A percentile compares a stretch with the other conserved stretches of the same genome.
Evolutionary conservation across 192 early-diverging fungal species (phyloP).

Genomic region (Coemansia sp.): DNA sequence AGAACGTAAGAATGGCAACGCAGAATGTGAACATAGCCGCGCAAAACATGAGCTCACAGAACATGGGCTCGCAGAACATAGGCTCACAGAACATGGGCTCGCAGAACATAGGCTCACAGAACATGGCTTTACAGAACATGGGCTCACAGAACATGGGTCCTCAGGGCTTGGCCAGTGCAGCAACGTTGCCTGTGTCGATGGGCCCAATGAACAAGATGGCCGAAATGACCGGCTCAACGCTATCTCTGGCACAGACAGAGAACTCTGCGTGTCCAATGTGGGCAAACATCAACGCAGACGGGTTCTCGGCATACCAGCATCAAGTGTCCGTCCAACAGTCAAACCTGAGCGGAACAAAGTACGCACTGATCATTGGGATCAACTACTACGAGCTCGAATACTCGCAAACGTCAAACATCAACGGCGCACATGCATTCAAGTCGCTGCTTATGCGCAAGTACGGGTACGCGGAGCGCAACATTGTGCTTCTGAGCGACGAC

Average conservation of each 20-base stretch:
- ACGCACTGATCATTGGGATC: constrained; percentile 59
- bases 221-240: background rate
- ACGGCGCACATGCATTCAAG: constrained; percentile 58
- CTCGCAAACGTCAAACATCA: constrained; percentile 58
- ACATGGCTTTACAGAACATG: background rate
- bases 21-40: background rate
- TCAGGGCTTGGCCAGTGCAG: constrained; percentile 1
- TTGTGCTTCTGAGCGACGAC: constrained; percentile 71
- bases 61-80: background rate
- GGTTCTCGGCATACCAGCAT: constrained; percentile 38
- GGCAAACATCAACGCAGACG: constrained; percentile 15
- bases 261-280: constrained; percentile 8
- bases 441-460: constrained; percentile 58
- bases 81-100: background rate
- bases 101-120: background rate
- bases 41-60: background rate
- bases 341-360: constrained; percentile 40
- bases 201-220: background rate
- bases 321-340: constrained; percentile 33
- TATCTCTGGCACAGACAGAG: background rate
- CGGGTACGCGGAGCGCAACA: constrained; percentile 59
- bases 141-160: background rate
- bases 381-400: constrained; percentile 57
- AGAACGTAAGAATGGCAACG: background rate
- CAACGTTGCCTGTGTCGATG: background rate